phyloP scores from a whole-genome alignment of 164 flowering plant species.

The Macadamia integrifolia region DNA sequence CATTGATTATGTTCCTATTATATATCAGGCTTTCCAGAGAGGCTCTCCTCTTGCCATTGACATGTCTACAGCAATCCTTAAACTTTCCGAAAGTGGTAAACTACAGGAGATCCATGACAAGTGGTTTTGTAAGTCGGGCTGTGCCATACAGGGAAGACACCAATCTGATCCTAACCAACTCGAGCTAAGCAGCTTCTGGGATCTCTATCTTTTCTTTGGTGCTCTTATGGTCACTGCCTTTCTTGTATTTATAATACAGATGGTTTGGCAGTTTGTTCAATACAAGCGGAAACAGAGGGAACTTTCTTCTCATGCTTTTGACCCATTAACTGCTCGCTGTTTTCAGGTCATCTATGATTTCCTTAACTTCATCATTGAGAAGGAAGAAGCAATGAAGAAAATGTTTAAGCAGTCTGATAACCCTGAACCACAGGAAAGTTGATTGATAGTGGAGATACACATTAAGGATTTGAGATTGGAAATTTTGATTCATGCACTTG shows the following conservation, averaged over 20 bases:
- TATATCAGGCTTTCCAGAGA: constrained; percentile 52
- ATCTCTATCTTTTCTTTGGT: constrained; percentile 59
- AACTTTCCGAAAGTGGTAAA: constrained; percentile 51
- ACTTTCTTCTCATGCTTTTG: constrained; percentile 17
- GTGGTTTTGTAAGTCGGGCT: constrained; percentile 55
- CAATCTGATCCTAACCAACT: constrained; percentile 43
- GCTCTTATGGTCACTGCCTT: constrained; percentile 30
- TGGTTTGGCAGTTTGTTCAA: constrained; percentile 37
- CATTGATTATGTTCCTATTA: not conserved
- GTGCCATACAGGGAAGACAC: constrained; percentile 20
- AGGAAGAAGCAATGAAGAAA: constrained; percentile 64
- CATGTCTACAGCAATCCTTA: constrained; percentile 61
- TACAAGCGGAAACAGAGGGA: constrained; percentile 33
- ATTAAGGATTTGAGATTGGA: not conserved
- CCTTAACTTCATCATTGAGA: constrained; percentile 62
- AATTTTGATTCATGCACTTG: too few species aligned
- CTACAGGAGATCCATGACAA: constrained; percentile 43
- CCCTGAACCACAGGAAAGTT: constrained; percentile 15
- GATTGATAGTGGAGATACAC: constrained; percentile 3
- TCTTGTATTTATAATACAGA: constrained; percentile 35
- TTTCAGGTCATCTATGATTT: constrained; percentile 37
- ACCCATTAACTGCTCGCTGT: constrained; percentile 19
- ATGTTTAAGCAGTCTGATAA: constrained; percentile 31
- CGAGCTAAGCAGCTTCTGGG: constrained; percentile 60
- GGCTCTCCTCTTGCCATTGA: constrained; percentile 63